Conservation (phyloP, 306 rosid genomes). For the Astragalus membranaceus region DNA sequence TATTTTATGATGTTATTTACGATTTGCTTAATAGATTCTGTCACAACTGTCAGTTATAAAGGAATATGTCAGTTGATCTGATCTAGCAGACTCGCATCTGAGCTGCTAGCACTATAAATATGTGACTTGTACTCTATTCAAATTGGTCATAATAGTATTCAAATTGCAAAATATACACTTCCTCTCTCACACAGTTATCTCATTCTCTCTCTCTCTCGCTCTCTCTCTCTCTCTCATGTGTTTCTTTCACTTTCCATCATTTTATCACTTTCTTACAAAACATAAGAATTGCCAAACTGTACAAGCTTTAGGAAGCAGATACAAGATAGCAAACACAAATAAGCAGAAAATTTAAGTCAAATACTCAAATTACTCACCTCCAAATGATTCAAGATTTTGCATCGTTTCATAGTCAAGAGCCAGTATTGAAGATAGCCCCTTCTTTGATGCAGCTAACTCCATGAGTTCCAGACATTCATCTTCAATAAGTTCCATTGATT, state of each 20-base stretch:
- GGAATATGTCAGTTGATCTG: not conserved
- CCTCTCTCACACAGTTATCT: not conserved
- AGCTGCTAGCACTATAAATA: not conserved
- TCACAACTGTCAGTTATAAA: not conserved
- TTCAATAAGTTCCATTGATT: slow-evolving; percentile 60
- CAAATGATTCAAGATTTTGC: slow-evolving; percentile 54
- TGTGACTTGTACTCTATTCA: not conserved
- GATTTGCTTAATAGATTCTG: not conserved
- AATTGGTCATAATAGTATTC: not conserved
- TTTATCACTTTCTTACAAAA: not conserved
- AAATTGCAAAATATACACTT: not conserved
- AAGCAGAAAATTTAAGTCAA: not conserved
- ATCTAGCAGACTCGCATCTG: not conserved
- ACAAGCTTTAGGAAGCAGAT: not conserved
- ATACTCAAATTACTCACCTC: slow-evolving; percentile 35
- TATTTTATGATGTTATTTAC: not conserved
- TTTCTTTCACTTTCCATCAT: not conserved
- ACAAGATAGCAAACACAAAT: not conserved
- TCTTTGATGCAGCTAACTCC: slow-evolving; percentile 68
- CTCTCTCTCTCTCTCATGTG: not conserved
- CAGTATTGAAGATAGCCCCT: slow-evolving; percentile 50
- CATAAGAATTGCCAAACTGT: not conserved
- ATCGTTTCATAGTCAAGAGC: slow-evolving; percentile 57
- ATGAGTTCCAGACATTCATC: slow-evolving; percentile 76
- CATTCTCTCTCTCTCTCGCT: not conserved